phyloP scores from a whole-genome alignment of 257 asterid species.

The Orobanche coerulescens region DNA sequence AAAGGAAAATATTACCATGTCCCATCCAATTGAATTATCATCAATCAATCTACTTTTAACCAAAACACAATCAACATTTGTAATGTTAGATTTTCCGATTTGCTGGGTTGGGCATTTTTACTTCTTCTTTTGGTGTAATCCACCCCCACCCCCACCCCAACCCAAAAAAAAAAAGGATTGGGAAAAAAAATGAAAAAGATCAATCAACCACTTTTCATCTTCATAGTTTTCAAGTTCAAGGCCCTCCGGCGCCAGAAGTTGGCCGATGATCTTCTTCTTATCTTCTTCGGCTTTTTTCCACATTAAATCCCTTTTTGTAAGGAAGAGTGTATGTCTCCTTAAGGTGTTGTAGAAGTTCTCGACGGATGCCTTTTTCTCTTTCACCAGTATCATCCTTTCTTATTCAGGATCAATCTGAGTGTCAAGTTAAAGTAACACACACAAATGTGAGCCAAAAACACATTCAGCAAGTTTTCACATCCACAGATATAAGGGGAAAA shows the following conservation, averaged over 20 bases:
- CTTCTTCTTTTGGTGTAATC: no score
- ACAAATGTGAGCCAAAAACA: neutral
- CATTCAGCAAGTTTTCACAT: neutral
- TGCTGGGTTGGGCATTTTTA: neutral
- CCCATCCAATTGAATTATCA: conserved; percentile 54
- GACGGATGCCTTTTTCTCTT: conserved; percentile 66
- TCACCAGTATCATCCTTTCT: conserved; percentile 77
- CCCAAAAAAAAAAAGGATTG: no score
- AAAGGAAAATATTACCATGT: conserved; percentile 86
- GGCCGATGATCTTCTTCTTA: conserved; percentile 47
- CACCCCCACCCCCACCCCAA: neutral
- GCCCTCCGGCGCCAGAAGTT: conserved; percentile 93
- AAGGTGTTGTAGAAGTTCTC: conserved; percentile 67
- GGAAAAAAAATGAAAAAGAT: no score
- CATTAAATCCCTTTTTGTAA: conserved; percentile 70
- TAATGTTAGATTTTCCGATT: neutral
- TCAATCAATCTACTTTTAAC: neutral
- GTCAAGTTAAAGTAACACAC: neutral
- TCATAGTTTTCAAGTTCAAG: conserved; percentile 79
- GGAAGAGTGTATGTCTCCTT: conserved; percentile 73
- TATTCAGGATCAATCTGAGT: conserved; percentile 82
- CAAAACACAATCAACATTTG: neutral
- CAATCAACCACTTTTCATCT: conserved; percentile 36
- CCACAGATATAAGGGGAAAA: neutral
- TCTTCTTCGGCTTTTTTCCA: conserved; percentile 78